phyloP scores from a whole-genome alignment of 768 basidiomycete species.

The Coprinopsis cinerea region DNA sequence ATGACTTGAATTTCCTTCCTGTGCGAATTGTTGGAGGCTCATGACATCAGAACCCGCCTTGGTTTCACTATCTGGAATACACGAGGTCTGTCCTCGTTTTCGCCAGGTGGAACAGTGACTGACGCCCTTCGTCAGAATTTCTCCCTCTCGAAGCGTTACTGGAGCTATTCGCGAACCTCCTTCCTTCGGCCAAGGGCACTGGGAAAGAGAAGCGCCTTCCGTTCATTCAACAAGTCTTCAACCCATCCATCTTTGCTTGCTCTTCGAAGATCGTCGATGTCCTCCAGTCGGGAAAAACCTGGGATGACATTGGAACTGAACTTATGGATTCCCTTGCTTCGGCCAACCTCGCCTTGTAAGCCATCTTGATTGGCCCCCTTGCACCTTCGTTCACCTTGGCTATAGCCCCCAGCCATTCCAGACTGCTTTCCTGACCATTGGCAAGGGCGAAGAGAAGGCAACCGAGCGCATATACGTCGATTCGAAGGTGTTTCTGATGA shows the following conservation, averaged over 20 bases:
- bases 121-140: constrained; percentile 37
- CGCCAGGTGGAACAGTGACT: not conserved
- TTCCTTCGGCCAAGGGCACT: constrained; percentile 36
- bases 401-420: constrained; percentile 58
- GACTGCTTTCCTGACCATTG: constrained; percentile 31
- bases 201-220: constrained; percentile 30
- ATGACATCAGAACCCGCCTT: constrained; percentile 32
- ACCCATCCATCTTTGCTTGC: constrained; percentile 30
- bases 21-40: not conserved
- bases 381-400: not conserved
- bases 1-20: constrained; percentile 7
- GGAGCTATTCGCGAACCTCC: constrained; percentile 48
- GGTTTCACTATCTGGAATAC: constrained; percentile 44
- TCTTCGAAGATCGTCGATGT: constrained; percentile 32
- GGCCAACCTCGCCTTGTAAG: constrained; percentile 44
- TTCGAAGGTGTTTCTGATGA: constrained; percentile 42
- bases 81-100: constrained; percentile 29
- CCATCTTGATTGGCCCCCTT: not conserved
- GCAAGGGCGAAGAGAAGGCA: constrained; percentile 22
- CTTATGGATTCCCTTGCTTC: constrained; percentile 44
- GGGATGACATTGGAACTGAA: constrained; percentile 45
- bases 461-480: constrained; percentile 50
- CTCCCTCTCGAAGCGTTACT: constrained; percentile 52
- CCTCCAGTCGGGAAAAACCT: constrained; percentile 36
- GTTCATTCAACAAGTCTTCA: constrained; percentile 51